Evolutionary conservation across 2,329 filamentous ascomycete species (phyloP), one percentile per base, ranked within the genome.

Genomic region (Alternaria sp.): DNA sequence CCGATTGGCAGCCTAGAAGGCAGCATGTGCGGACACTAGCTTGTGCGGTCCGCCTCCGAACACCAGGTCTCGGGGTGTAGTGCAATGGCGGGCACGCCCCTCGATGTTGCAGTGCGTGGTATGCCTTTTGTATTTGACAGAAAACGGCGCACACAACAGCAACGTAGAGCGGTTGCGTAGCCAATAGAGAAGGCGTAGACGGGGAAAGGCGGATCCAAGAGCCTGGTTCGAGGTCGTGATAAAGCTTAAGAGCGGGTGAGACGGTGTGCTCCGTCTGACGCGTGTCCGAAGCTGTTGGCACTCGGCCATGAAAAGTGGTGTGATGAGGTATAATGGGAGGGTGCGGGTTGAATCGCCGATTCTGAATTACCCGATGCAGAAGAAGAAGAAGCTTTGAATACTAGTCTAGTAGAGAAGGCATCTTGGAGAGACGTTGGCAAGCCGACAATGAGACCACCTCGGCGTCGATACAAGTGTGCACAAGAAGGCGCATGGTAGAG

Each of bases 71-170:
- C 49, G 44, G 51, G 51, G 55, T 52, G 55, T 54, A 52, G 62
- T 61, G 56, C 54, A 41, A 53, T 60, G 56, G 56, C 56, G 53
- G 34, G 57, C 57, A 51, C 58, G 63, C 59, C 60, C 42, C 51
- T 31, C 51, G 53, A 49, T 33, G 50, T 65, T 58, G 63, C 67
- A 52, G 62, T 69, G 56, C 66, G 23, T 64, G 51, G 60, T 44
- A 51, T 60, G 57, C 65, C 56, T 24, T 61, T 58, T 39, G 45
- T 52, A 66, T 54, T 40, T 75, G 74, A 77, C 75, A 73, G 69
- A 68, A 76, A 77, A 77, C 75, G 73, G 73, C 66, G 74, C 60
- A 65, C 72, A 75, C 74, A 58, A 63, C 70, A 69, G 69, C 39
- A 56, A 51, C 28, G 51, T 46, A 33, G 17, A 55, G 54, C 63